Percentiles rank a stretch among this genome's conserved stretches.
Conservation (phyloP, 2,329 filamentous ascomycete species). For the Colletotrichum sp. region DNA sequence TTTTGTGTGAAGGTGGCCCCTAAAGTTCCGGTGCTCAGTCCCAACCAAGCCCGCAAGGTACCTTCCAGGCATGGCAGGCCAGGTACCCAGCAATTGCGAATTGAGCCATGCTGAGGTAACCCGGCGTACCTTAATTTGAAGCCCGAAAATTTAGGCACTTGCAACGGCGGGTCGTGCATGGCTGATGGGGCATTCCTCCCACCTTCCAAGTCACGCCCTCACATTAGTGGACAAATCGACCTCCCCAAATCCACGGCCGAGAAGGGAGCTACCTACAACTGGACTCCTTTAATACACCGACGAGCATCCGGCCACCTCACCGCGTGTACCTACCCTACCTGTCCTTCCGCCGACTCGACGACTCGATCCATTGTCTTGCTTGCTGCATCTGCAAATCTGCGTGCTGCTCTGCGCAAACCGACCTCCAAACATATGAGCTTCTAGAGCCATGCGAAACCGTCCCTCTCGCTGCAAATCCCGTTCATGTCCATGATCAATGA, state of each 20-base stretch:
- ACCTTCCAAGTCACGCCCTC: conserved; percentile 21
- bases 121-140: conserved; percentile 11
- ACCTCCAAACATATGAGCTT: not conserved
- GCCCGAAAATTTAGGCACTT: conserved; percentile 19
- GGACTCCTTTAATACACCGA: not conserved
- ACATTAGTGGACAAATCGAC: conserved; percentile 21
- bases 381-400: conserved; percentile 8
- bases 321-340: not conserved
- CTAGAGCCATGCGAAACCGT: conserved; percentile 29
- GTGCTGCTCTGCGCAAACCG: not conserved
- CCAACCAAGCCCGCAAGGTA: not conserved
- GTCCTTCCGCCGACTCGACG: not conserved
- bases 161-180: conserved; percentile 15
- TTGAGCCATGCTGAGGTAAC: conserved; percentile 11
- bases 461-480: conserved; percentile 23
- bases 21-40: not conserved
- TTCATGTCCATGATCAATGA: conserved; percentile 41
- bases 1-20: not conserved
- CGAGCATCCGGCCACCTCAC: conserved; percentile 1
- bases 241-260: conserved; percentile 9
- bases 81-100: not conserved
- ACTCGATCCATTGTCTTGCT: not conserved
- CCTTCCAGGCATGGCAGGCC: not conserved
- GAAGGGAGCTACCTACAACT: conserved; percentile 8
- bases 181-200: conserved; percentile 14